phyloP scores from a whole-genome alignment of 768 basidiomycete genomes.

The Pleurotus ostreatus region DNA sequence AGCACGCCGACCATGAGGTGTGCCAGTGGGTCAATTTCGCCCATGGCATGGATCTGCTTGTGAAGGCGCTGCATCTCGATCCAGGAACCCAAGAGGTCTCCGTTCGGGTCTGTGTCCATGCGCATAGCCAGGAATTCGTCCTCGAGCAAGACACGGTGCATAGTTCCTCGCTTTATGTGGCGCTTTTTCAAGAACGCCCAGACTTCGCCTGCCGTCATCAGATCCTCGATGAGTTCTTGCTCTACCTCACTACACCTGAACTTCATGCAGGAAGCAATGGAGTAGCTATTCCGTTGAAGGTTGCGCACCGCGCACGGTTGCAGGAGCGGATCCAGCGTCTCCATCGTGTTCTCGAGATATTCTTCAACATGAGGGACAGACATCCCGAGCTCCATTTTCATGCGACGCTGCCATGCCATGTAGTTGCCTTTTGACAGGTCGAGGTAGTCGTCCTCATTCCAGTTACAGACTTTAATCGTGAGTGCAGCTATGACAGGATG shows the following conservation, averaged over 20 bases:
- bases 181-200: constrained; percentile 12
- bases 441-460: too few species aligned
- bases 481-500: too few species aligned
- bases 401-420: too few species aligned
- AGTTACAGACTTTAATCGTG: too few species aligned
- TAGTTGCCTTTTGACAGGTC: too few species aligned
- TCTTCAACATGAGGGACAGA: too few species aligned
- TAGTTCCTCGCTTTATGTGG: constrained; percentile 14
- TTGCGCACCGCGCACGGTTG: too few species aligned
- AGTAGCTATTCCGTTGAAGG: too few species aligned
- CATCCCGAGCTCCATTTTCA: too few species aligned
- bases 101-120: neutral
- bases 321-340: too few species aligned
- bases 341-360: too few species aligned
- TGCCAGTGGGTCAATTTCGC: constrained; percentile 10
- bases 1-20: constrained; percentile 7
- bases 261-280: neutral
- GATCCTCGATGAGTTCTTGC: neutral
- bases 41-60: constrained; percentile 15
- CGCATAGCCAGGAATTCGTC: constrained; percentile 11
- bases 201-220: neutral
- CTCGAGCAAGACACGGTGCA: constrained; percentile 16
- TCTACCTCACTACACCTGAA: neutral
- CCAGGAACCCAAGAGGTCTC: constrained; percentile 1
- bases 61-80: constrained; percentile 10